Base-by-base conservation (phyloP, 495 filamentous ascomycete genomes). In the Annulohypoxylon stygium region DNA sequence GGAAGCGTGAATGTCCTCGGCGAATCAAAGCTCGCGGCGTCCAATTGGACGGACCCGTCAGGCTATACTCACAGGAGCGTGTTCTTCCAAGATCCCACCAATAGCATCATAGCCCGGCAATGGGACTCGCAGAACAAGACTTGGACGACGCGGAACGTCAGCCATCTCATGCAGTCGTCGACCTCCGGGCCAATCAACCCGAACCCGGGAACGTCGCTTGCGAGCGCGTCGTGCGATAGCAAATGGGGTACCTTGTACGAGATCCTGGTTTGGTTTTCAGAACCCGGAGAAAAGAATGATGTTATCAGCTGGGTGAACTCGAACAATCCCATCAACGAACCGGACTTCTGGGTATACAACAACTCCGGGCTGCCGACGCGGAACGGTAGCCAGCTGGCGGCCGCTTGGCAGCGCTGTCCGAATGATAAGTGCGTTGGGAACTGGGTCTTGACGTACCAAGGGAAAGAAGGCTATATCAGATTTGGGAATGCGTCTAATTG, bases 81-180 rank as follows among this genome's bases (percentile, higher is more conserved):
- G 33, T 74, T 74, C 43, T 74, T 74, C 58, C 71, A 74, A 53
- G 71, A 74, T 34, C 57, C 67, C 0, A 39, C 66, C 51, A 70
- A 55, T 16, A 6, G 41, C n/a, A 67, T 74, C 45, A 74, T 74
- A 7, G 53, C 58, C 8, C 71, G 71, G 11, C 67, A 70, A 26
- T 74, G 71, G 71, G 71, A 74, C 36, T 74, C 72, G 43, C 63
- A 75, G 18, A 75, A 71, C 39, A 67, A 51, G 51, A 67, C 67
- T 11, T 75, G 72, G 72, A 53, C 37, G 63, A 75, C 72, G 53
- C 53, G 64, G 36, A 75, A 75, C 14, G 20, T 75, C 30, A 75
- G 67, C 67, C 41, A 64, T 16, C 30, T 75, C 11, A 61, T 75
- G 53, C 18, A 63, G 14, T 41, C 59, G 7, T 67, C 72, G 18